phyloP scores from a whole-genome alignment of 768 basidiomycete genomes.

The Pleurotus platypus region DNA sequence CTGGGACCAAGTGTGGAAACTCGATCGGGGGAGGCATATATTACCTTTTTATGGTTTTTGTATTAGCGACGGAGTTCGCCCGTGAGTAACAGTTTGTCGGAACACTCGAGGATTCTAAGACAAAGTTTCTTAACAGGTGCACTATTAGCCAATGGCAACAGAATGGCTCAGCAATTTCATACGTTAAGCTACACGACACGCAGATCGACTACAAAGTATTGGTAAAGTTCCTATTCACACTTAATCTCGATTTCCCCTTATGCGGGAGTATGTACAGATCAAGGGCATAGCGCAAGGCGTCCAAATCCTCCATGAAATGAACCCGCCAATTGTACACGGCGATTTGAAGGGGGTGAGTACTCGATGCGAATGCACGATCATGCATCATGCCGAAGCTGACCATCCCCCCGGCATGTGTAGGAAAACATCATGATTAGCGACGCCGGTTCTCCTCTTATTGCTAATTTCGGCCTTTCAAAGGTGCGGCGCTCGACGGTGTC shows the following conservation, averaged over 20 bases:
- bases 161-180: neutral
- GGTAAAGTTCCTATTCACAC: neutral
- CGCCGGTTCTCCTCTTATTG: neutral
- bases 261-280: constrained; percentile 7
- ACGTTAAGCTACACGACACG: neutral
- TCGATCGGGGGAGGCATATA: neutral
- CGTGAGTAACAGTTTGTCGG: neutral
- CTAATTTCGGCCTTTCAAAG: neutral
- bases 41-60: neutral
- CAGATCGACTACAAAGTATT: neutral
- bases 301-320: constrained; percentile 19
- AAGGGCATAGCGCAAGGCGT: constrained; percentile 19
- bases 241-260: no score
- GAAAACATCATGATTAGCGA: neutral
- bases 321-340: constrained; percentile 19
- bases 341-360: constrained; percentile 19
- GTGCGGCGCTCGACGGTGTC: neutral
- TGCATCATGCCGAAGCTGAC: no score
- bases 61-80: neutral
- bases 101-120: neutral
- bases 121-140: neutral
- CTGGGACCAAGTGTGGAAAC: neutral
- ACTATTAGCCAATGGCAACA: neutral
- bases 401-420: neutral
- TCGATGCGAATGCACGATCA: no score